Evolutionary conservation across 2,329 filamentous ascomycete genomes (phyloP), one percentile per base, ranked within the genome.

Genomic region (Paraphaeosphaeria sporulosa): DNA sequence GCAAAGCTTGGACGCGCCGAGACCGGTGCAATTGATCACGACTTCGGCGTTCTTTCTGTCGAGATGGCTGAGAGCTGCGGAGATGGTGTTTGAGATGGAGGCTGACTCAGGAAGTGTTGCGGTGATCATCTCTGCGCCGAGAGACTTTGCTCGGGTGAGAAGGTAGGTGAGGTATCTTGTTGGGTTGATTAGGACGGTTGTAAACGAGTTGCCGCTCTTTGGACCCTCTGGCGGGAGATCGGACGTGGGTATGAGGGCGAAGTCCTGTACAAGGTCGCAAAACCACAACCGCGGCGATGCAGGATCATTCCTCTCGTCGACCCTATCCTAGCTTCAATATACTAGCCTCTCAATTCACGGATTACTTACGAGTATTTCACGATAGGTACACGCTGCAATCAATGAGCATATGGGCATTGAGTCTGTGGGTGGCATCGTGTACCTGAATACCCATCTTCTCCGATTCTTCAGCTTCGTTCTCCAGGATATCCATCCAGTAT

Each of bases 21-120:
- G 67, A 8, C 82, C 82, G 1, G 77, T 79, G 36, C 77, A 78
- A 58, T 84, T 84, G 34, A 84, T 66, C 46, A 81, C 76, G 0
- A 74, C 1, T 13, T 9, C 8, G 21, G 23, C 23, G 25, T 25
- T 9, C 15, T 47, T 17, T 15, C 44, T 25, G 23, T 64, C 38
- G 13, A 50, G 27, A 9, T 64, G 50, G 23, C 6, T 47, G 12
- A 48, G 8, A 27, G 61, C 54, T 30, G 53, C 42, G 7, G 23
- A 21, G 8, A 81, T 58, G 0, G 78, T 70, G 25, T 62, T 63
- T 7, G 59, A 23, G 2, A 81, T 61, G 0, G 75, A 73, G 7
- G 56, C 49, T 6, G 64, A 58, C 0, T 61, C 68, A 0, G 78
- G 76, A 2, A 80, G 59, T 1, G 60, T 60, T 9, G 68, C 63